These are phyloP conservation scores for Wallemia mellicola DNA, from an alignment of 1,284 basidiomycete genomes.

Conservation along the genomic window DNA sequence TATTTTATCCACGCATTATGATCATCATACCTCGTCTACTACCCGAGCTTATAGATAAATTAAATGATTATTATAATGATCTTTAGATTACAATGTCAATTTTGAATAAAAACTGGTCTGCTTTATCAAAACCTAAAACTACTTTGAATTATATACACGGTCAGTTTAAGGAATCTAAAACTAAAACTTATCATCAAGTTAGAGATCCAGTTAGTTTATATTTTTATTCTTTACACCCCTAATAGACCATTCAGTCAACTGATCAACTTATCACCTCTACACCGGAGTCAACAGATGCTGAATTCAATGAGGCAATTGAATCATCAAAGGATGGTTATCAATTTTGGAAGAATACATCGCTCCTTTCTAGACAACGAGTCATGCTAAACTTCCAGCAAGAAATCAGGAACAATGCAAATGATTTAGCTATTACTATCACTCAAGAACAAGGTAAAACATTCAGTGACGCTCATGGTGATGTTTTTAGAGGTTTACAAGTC, in stretches of 20 bases:
- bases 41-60: not conserved
- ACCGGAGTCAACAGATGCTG: not conserved
- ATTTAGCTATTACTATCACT: conserved; percentile 29
- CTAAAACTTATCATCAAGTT: not conserved
- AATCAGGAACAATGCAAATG: conserved; percentile 34
- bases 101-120: too few relatives aligned
- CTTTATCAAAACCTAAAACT: too few relatives aligned
- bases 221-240: not conserved
- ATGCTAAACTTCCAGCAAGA: conserved; percentile 36
- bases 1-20: not conserved
- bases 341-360: not conserved
- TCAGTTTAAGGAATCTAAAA: not conserved
- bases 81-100: too few relatives aligned
- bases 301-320: not conserved
- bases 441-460: conserved; percentile 75
- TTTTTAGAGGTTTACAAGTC: conserved; percentile 76
- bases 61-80: too few relatives aligned
- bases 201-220: not conserved
- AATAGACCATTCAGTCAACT: not conserved
- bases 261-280: not conserved
- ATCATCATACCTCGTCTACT: not conserved
- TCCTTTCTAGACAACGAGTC: not conserved
- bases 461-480: conserved; percentile 73
- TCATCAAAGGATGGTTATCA: not conserved
- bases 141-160: not conserved